Evolutionary conservation across 2,329 filamentous ascomycete genomes (phyloP), one percentile per base, ranked within the genome.

Genomic region (Aspergillus ruber): DNA sequence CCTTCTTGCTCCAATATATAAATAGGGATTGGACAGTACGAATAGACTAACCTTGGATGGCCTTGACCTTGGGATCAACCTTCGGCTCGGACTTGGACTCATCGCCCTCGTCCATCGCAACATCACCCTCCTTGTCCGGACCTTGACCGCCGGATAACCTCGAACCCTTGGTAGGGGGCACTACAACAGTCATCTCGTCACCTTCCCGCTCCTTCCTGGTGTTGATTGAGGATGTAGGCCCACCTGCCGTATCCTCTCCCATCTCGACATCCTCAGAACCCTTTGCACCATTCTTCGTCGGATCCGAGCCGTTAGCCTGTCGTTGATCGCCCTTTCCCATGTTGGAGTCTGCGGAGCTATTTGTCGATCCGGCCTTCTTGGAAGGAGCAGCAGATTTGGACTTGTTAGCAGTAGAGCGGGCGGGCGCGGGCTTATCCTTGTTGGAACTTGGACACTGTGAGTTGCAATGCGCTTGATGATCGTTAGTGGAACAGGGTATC

Each of bases 301-400:
- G 80, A 70, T 86, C 80, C 53, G 84, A 84, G 66, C 83, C 82
- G 73, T 85, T 86, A 29, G 67, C 67, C 56, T 74, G 73, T 63
- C 84, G 83, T 63, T 85, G 85, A 68, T 88, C 87, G 70, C 87
- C 85, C 69, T 84, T 80, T 59, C 83, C 83, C 84, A 88, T 88
- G 32, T 56, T 59, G 56, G 58, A 56, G 52, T 65, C 67, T 41
- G 65, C 56, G 52, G 57, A 61, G 56, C 58, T 65, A 52, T 69
- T 68, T 38, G 58, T 57, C 39, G 61, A 56, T 51, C 62, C 59
- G 52, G 58, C 61, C 56, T 69, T 70, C 56, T 69, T 67, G 41
- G 59, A 55, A 32, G 60, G 54, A 42, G 56, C 55, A 42, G 55
- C 55, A 45, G 65, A 53, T 56, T 67, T 65, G 54, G 67, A 57